Base-by-base conservation (phyloP, 257 asterid genomes). In the Galeopsis tetrahit region DNA sequence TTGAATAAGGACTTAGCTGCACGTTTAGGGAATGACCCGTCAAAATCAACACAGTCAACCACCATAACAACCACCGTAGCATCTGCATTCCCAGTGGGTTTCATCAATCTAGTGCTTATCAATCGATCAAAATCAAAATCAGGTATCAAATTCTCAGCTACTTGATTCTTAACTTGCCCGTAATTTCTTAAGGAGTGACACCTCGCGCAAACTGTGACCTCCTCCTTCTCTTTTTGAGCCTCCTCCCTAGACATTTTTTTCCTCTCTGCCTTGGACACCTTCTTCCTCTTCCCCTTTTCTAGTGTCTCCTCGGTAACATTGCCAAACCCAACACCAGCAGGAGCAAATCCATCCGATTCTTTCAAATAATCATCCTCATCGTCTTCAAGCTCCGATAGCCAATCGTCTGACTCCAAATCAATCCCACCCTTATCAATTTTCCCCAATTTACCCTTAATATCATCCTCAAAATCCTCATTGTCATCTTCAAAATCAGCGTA, bases 11-110 rank as follows among this genome's bases (percentile, higher is more conserved):
- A 91, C 79, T 79, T 85, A 56, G 96, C 85, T 8, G 98, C 98
- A 53, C 89, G 90, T 70, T 87, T 94, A 28, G 98, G 98, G 71
- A 94, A 94, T 4, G 98, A 94, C 34, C 96, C 98, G 44, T 94
- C 98, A 74, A 94, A 94, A 78, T 94, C 98, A 69, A 89, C 95
- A 76, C 88, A 87, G 68, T 94, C 98, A 42, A 94, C 98, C 64
- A 94, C 97, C 92, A 94, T 89, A 58, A 94, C 90, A 68, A 94
- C 96, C 32, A 94, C 95, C 0, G 95, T 91, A 5, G 92, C 85
- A 80, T 89, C 96, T 11, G 96, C 96, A 31, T 79, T 85, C 48
- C 98, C 98, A 0, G 96, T 86, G 51, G 96, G 95, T 69, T 79
- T 91, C 95, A 87, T 85, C 83, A 94, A 78, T 68, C 96, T 77